Base-by-base conservation (phyloP, 768 basidiomycete species). In the Kwoniella bestiolae region DNA sequence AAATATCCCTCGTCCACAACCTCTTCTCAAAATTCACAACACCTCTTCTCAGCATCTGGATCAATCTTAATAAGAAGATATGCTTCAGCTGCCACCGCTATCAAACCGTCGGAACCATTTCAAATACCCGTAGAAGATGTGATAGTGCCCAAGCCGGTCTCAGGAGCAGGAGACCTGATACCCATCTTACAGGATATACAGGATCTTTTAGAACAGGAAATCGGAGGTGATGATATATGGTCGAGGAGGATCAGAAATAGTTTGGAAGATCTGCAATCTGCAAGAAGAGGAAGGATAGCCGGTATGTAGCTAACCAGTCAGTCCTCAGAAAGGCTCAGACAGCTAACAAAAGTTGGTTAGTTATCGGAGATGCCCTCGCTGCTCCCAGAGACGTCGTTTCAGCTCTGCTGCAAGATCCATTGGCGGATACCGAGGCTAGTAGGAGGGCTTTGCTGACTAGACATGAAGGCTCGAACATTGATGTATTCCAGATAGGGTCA, bases 191-290 rank as follows among this genome's bases (percentile, higher is more conserved):
- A 56, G 46, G 64, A 62, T 32, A 60, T 67, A 7, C 53, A 57
- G 31, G 55, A 63, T 7, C 14, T 79, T 7, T 56, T 76, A 8
- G 65, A 69, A 11, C 46, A 60, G 8, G 69, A 73, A 14, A 67
- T 79, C n/a, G 77, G 75, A n/a, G 77, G 75, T 5, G 65, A 63
- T 16, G 69, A 68, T 26, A 55, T 58, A 32, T 79, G 74, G 75
- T 46, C 61, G 3, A 44, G 35, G 32, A 59, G 77, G 29, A 46
- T 78, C 0, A 46, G 59, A n/a, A 31, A 31, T 25, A 71, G 62
- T 14, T 26, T 71, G 2, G 9, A 14, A 26, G 71, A 76, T 57
- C 47, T 76, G 26, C 3, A 55, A 23, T 14, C n/a, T 2, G 51
- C 47, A 1, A 31, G 65, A 38, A 46, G 59, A 29, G 35, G 58